phyloP scores from a whole-genome alignment of 345 rosid species.

The Hibiscus syriacus region DNA sequence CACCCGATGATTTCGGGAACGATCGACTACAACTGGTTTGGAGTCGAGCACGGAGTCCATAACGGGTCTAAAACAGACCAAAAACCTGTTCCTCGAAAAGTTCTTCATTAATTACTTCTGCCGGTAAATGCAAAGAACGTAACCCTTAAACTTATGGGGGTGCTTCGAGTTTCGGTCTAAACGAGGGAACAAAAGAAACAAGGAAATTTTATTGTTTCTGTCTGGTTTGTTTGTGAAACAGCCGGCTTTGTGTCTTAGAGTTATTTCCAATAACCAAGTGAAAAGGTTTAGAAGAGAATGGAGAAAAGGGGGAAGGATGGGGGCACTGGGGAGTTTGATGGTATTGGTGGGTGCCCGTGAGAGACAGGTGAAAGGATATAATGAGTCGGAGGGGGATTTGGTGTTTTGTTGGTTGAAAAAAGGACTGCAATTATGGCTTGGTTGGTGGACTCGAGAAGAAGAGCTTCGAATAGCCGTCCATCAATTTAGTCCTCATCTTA shows the following conservation, averaged over 20 bases:
- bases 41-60: constrained; percentile 21
- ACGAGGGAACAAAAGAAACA: constrained; percentile 5
- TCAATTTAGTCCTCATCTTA: background rate
- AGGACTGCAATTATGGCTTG: background rate
- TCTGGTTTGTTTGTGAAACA: background rate
- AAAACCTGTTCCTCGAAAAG: constrained; percentile 30
- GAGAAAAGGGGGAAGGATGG: background rate
- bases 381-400: background rate
- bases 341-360: constrained; percentile 10
- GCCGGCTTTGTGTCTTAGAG: background rate
- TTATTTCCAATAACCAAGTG: background rate
- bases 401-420: background rate
- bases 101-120: constrained; percentile 16
- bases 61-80: constrained; percentile 38
- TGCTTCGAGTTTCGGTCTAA: constrained; percentile 4
- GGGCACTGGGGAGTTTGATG: background rate
- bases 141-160: background rate
- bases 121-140: background rate
- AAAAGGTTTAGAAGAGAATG: background rate
- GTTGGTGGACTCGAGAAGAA: constrained; percentile 1
- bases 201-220: background rate
- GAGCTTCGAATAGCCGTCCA: constrained; percentile 4
- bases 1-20: background rate
- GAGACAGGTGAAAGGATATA: constrained; percentile 5
- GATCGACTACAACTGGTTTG: constrained; percentile 1